A percentile compares a stretch with the other conserved stretches of the same genome.
phyloP scores from a whole-genome alignment of 2,329 filamentous ascomycete genomes.

The Phialophora verrucosa region DNA sequence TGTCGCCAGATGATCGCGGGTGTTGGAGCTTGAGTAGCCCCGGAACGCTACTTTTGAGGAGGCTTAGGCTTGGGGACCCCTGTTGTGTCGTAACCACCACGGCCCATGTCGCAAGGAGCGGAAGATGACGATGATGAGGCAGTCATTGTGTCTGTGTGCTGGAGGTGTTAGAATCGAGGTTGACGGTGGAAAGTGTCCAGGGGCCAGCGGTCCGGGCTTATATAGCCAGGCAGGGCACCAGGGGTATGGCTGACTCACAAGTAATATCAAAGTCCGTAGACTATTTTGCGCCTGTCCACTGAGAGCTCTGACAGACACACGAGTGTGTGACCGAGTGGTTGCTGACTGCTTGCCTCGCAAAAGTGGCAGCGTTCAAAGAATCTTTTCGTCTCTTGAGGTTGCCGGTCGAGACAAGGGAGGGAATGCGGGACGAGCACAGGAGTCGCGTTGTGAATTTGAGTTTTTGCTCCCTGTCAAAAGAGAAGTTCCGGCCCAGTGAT shows the following conservation, averaged over 20 bases:
- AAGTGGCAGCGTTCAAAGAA: slow-evolving; percentile 27
- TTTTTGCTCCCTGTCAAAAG: slow-evolving; percentile 32
- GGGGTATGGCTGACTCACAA: slow-evolving; percentile 30
- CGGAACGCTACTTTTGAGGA: slow-evolving; percentile 39
- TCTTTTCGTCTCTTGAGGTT: slow-evolving; percentile 11
- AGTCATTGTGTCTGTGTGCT: slow-evolving; percentile 36
- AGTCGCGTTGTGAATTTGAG: slow-evolving; percentile 37
- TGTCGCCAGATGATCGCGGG: background rate
- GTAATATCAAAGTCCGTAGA: slow-evolving; percentile 23
- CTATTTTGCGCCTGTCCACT: slow-evolving; percentile 25
- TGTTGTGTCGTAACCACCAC: slow-evolving; percentile 59
- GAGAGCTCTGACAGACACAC: slow-evolving; percentile 5
- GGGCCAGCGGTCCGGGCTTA: slow-evolving; percentile 18
- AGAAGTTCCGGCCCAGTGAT: slow-evolving; percentile 23
- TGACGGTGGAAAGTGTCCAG: slow-evolving; percentile 6
- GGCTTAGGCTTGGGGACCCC: slow-evolving; percentile 59
- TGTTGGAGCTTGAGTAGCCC: background rate
- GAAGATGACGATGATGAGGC: slow-evolving; percentile 32
- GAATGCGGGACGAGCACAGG: slow-evolving; percentile 33
- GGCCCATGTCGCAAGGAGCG: slow-evolving; percentile 53
- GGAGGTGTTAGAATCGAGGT: slow-evolving; percentile 30
- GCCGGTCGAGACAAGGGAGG: slow-evolving; percentile 34
- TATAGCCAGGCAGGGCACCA: slow-evolving; percentile 28
- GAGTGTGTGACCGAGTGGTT: slow-evolving; percentile 30
- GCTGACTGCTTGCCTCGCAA: slow-evolving; percentile 26